phyloP scores from a whole-genome alignment of 2,329 filamentous ascomycete species.

The Cladosporium velox region DNA sequence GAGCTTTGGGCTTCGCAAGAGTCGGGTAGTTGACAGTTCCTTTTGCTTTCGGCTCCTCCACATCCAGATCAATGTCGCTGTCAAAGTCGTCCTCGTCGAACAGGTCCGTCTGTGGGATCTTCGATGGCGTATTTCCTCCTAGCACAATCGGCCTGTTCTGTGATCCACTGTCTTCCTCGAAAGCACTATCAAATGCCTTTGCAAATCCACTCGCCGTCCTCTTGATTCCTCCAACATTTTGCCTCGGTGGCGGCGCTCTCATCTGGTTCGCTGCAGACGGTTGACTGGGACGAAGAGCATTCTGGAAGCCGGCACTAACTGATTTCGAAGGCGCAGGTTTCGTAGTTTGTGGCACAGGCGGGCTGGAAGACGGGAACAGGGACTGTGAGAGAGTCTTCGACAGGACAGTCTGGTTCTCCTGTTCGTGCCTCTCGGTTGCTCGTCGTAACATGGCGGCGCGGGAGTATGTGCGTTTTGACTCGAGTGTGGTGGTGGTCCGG shows the following conservation, averaged over 20 bases:
- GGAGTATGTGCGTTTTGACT: slow-evolving; percentile 1
- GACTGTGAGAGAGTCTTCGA: slow-evolving; percentile 47
- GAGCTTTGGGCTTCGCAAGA: slow-evolving; percentile 34
- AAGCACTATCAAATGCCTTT: slow-evolving; percentile 45
- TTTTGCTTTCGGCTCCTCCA: slow-evolving; percentile 60
- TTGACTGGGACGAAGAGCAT: slow-evolving; percentile 39
- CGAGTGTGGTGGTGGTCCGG: not conserved
- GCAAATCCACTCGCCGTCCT: slow-evolving; percentile 49
- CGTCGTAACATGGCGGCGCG: slow-evolving; percentile 15
- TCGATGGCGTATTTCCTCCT: slow-evolving; percentile 43
- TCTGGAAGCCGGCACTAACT: slow-evolving; percentile 16
- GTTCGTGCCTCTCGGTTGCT: slow-evolving; percentile 38
- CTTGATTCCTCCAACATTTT: slow-evolving; percentile 41
- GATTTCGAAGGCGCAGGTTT: slow-evolving; percentile 43
- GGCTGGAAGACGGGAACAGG: slow-evolving; percentile 54
- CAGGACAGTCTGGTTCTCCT: slow-evolving; percentile 32
- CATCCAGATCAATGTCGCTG: slow-evolving; percentile 76
- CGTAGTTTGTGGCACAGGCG: slow-evolving; percentile 51
- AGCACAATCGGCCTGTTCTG: slow-evolving; percentile 36
- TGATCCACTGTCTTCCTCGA: slow-evolving; percentile 35
- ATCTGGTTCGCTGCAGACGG: slow-evolving; percentile 36
- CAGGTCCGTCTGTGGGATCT: slow-evolving; percentile 30
- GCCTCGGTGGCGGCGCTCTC: slow-evolving; percentile 19
- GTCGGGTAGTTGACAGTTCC: slow-evolving; percentile 45
- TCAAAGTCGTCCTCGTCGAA: slow-evolving; percentile 79